Conservation (phyloP, 1,284 basidiomycete species). For the Ganoderma sinense region DNA sequence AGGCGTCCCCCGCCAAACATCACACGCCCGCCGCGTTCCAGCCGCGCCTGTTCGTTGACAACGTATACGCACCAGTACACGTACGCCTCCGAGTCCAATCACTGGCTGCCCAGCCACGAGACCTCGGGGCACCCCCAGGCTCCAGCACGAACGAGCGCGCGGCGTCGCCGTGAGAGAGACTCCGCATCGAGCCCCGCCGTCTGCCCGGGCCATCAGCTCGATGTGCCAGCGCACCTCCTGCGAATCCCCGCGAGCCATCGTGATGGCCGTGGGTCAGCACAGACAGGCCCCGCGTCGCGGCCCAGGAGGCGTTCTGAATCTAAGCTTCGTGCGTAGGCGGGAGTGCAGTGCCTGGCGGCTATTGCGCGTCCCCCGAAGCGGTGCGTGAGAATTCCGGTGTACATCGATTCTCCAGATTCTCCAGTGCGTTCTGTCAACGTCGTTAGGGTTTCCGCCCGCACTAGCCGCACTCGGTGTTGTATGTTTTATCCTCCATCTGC, state of each 20-base stretch:
- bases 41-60: neutral
- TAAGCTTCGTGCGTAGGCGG: neutral
- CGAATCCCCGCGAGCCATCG: neutral
- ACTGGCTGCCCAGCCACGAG: neutral
- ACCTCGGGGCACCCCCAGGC: neutral
- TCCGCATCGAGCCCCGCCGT: neutral
- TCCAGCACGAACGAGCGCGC: neutral
- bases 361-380: neutral
- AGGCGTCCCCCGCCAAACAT: neutral
- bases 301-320: no score
- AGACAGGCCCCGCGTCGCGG: neutral
- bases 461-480: neutral
- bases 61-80: neutral
- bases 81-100: neutral
- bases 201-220: neutral
- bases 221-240: neutral
- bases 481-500: no score
- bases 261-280: neutral
- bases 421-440: neutral
- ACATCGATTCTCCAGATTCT: neutral
- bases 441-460: neutral
- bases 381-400: neutral
- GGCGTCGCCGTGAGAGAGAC: constrained; percentile 1
- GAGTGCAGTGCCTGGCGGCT: neutral
- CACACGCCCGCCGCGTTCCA: neutral